Conservation (phyloP, 1,284 basidiomycete genomes). For the Tilletia indica region DNA sequence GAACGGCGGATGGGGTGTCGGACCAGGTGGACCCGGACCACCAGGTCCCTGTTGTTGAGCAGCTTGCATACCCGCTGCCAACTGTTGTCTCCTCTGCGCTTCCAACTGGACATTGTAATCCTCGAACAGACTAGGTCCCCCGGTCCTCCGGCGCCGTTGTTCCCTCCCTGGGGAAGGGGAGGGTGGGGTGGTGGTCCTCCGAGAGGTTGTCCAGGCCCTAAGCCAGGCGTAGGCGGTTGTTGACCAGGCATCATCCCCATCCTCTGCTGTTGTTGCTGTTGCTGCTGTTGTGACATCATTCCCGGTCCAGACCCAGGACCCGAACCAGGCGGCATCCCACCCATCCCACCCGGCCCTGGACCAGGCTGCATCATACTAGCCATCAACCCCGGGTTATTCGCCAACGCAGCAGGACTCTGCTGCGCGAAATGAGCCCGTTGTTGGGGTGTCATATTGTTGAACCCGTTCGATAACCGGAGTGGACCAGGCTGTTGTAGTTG, state of each 20-base stretch:
- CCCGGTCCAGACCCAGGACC: not conserved
- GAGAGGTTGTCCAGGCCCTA: not conserved
- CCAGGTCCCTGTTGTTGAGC: no score
- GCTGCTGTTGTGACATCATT: not conserved
- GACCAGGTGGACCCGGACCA: not conserved
- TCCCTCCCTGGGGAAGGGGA: not conserved
- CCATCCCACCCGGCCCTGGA: not conserved
- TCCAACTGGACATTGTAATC: slow-evolving; percentile 1
- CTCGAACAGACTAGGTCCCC: not conserved
- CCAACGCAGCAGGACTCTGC: slow-evolving; percentile 6
- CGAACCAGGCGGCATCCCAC: not conserved
- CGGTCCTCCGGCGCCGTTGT: not conserved
- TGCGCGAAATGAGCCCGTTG: slow-evolving; percentile 14
- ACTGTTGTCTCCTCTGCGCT: slow-evolving; percentile 6
- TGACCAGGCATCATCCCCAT: slow-evolving; percentile 14
- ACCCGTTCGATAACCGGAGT: not conserved
- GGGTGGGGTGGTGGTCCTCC: not conserved
- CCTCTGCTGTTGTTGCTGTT: not conserved
- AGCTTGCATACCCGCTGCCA: slow-evolving; percentile 4
- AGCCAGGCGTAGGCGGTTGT: not conserved
- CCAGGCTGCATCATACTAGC: slow-evolving; percentile 15
- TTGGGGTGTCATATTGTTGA: slow-evolving; percentile 17
- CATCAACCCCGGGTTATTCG: slow-evolving; percentile 15
- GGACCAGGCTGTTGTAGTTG: not conserved
- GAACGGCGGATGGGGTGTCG: not conserved